Conservation (phyloP, 208 protist species). For the Entamoeba histolytica region DNA sequence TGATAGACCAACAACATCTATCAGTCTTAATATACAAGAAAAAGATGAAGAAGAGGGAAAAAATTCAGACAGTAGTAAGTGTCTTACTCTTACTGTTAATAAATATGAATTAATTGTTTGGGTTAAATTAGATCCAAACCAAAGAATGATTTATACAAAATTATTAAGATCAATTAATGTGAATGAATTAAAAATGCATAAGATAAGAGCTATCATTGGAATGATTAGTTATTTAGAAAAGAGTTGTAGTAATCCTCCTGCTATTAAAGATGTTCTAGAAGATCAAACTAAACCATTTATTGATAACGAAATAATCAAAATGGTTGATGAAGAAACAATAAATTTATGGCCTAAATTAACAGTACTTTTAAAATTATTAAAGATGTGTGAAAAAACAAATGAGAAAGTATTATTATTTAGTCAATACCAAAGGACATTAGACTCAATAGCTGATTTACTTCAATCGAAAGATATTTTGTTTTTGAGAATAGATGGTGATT, state of each 20-base stretch:
- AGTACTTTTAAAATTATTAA: background rate
- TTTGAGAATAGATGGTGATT: background rate
- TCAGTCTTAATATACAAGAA: background rate
- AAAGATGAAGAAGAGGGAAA: background rate
- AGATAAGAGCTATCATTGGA: background rate
- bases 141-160: background rate
- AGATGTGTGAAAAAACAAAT: background rate
- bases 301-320: background rate
- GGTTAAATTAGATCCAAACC: background rate
- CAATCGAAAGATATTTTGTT: background rate
- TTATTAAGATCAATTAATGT: background rate
- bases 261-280: background rate
- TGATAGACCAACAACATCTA: background rate
- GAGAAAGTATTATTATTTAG: background rate
- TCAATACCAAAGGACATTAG: background rate
- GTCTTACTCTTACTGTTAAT: background rate
- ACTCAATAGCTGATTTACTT: background rate
- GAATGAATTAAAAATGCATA: background rate
- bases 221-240: background rate
- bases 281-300: background rate
- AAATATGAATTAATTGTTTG: background rate
- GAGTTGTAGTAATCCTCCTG: background rate
- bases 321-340: background rate
- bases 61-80: background rate
- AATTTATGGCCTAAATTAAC: background rate